A percentile compares a stretch with the other conserved stretches of the same genome.
phyloP scores from a whole-genome alignment of 202 grass and related monocot species.

The Schoenoplectus triqueter region DNA sequence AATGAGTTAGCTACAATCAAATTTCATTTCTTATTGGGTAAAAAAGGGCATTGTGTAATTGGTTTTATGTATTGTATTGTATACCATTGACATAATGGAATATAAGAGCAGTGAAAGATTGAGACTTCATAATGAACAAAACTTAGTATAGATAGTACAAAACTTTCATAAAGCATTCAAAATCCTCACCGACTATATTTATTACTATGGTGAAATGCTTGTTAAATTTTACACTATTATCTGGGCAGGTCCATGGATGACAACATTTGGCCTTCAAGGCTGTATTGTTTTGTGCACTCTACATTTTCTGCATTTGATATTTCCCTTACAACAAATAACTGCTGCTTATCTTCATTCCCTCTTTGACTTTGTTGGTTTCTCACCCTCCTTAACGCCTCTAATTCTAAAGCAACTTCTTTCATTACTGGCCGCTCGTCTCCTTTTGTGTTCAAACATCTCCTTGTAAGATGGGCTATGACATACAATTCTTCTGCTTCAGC shows the following conservation, averaged over 20 bases:
- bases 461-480: conserved; percentile 46
- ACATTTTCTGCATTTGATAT: conserved; percentile 7
- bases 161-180: no score
- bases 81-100: no score
- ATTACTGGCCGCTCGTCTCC: conserved; percentile 55
- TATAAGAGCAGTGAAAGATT: no score
- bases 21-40: no score
- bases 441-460: conserved; percentile 54
- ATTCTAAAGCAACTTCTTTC: conserved; percentile 52
- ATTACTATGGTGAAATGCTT: no score
- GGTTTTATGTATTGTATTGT: no score
- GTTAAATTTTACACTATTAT: conserved; percentile 5
- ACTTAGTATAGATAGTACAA: no score
- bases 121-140: no score
- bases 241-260: conserved; percentile 29
- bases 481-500: conserved; percentile 49
- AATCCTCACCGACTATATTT: no score
- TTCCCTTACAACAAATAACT: neutral
- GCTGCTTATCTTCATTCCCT: neutral
- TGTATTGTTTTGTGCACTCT: conserved; percentile 42
- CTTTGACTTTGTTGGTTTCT: neutral
- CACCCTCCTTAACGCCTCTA: conserved; percentile 41
- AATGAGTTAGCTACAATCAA: no score
- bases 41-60: no score
- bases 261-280: conserved; percentile 42